Base-by-base conservation (phyloP, 192 early-diverging fungal genomes). In the Geranomyces michiganensis region DNA sequence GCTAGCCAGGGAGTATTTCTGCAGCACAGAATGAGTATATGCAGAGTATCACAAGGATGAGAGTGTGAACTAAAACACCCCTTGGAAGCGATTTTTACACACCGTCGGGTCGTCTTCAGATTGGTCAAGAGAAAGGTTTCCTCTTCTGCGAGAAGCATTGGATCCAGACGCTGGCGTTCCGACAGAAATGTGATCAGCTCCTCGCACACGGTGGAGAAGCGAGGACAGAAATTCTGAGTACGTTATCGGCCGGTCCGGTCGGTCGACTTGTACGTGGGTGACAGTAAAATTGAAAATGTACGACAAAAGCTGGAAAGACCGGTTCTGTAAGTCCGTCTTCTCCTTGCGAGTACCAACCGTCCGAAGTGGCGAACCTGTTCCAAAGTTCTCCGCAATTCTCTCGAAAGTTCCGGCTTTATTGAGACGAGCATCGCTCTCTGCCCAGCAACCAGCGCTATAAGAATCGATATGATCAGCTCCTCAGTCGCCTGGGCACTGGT, bases 41-140 rank as follows among this genome's bases (percentile, higher is more conserved):
- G n/a, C n/a, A n/a, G n/a, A n/a, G n/a, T n/a, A n/a, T n/a, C n/a
- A n/a, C n/a, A n/a, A n/a, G n/a, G n/a, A n/a, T n/a, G n/a, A n/a
- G n/a, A n/a, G n/a, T n/a, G n/a, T n/a, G n/a, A n/a, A n/a, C n/a
- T n/a, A n/a, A n/a, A n/a, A n/a, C n/a, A n/a, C n/a, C n/a, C n/a
- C n/a, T n/a, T n/a, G n/a, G n/a, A n/a, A n/a, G n/a, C n/a, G 5
- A 41, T 10, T 41, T 41, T 41, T 41, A 41, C 36, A 10, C 36
- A 70, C 68, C 68, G 60, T 45, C 26, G 43, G n/a, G 19, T 70
- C 68, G 15, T 70, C 68, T 32, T 70, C 68, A 0, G 68, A 70
- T 56, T 58, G 32, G 4, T 22, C 58, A 8, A 36, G 15, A 14
- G 68, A 70, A 13, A 61, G 9, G 26, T 70, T 55, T 9, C 68